Base-by-base conservation (phyloP, 2,329 filamentous ascomycete species). In the Rhynchosporium agropyri region DNA sequence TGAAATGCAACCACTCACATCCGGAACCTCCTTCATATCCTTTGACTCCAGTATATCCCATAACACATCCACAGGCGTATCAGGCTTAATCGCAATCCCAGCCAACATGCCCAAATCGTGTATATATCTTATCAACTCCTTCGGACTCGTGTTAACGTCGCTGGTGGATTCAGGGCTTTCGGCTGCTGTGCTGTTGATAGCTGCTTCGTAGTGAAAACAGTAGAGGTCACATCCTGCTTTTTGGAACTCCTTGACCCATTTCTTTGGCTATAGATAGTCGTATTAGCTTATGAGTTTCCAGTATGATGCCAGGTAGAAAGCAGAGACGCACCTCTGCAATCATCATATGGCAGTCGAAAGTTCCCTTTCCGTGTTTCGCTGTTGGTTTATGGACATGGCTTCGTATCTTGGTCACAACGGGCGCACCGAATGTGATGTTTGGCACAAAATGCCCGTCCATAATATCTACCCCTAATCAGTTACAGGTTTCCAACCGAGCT, bases 261-360 rank as follows among this genome's bases (percentile, higher is more conserved):
- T 93, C 83, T 98, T 96, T 70, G 95, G 95, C 93, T 95, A 70
- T 69, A 51, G 8, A n/a, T 28, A 29, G 26, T 6, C 7, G 12
- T 5, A 50, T 63, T 51, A 64, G 62, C 13, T 13, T 58, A 7
- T 46, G 3, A 43, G 26, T 42, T 28, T 15, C 9, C 5, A 48
- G 28, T 26, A 28, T 13, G 12, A n/a, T 42, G 9, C n/a, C 8
- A 10, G 38, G 33, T 6, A 5, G n/a, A 20, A 20, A 20, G 20
- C 20, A 20, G 10, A 46, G n/a, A 26, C 33, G 10, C 82, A 94
- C 91, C 89, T 99, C 94, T 73, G 92, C 88, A 75, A 99, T 96
- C 95, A 99, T 99, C 95, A 99, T 98, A 79, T 99, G 95, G 83
- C 95, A 99, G 79, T 99, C 95, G 76, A 99, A 99, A 13, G 94